Percentiles rank a stretch among this genome's conserved stretches.
Conservation (phyloP, 2,329 filamentous ascomycete genomes). For the Ceratocystis lukuohia region DNA sequence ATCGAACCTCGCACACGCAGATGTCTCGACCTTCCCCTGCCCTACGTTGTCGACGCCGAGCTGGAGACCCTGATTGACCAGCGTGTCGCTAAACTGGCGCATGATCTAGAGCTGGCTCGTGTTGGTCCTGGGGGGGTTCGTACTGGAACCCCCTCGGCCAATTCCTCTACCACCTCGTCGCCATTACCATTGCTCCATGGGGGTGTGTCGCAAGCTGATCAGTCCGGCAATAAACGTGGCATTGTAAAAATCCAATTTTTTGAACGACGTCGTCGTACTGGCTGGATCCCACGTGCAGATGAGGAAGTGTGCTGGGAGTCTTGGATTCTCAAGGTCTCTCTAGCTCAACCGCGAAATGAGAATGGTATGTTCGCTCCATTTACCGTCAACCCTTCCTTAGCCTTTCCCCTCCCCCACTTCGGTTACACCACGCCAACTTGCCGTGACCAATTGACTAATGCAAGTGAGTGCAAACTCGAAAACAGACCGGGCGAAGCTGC, state of each 20-base stretch:
- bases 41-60: constrained; percentile 78
- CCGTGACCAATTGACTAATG: neutral
- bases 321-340: constrained; percentile 89
- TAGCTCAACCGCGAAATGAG: constrained; percentile 78
- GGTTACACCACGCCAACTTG: constrained; percentile 6
- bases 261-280: constrained; percentile 75
- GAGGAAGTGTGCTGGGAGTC: constrained; percentile 96
- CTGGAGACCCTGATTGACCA: constrained; percentile 90
- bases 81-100: constrained; percentile 54
- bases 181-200: constrained; percentile 13
- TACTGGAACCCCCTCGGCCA: constrained; percentile 19
- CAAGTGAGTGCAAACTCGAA: neutral
- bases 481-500: constrained; percentile 72
- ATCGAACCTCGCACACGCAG: constrained; percentile 73
- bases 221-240: constrained; percentile 49
- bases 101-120: constrained; percentile 14
- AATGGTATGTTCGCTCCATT: constrained; percentile 46
- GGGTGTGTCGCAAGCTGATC: constrained; percentile 14
- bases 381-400: neutral
- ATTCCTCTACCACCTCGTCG: constrained; percentile 5
- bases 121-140: constrained; percentile 20
- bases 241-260: constrained; percentile 85
- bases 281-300: constrained; percentile 65
- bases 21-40: constrained; percentile 78
- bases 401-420: neutral